Base-by-base conservation (phyloP, 2,329 filamentous ascomycete species). In the Fusarium tanahbumbuense region DNA sequence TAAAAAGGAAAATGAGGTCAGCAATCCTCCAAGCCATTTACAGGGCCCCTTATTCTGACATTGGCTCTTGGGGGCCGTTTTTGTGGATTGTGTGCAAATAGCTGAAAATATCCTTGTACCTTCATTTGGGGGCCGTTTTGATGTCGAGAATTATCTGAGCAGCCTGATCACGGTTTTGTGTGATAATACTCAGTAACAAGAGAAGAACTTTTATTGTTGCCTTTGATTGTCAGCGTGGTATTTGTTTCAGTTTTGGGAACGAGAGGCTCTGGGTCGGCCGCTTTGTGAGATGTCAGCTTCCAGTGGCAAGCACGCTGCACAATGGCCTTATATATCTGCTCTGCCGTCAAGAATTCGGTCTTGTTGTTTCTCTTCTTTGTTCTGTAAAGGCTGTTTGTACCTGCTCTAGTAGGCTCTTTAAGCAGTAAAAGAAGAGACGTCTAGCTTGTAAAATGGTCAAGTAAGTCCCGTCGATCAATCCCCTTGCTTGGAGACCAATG, bases 41-140 rank as follows among this genome's bases (percentile, higher is more conserved):
- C 42, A 48, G 8, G 55, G 28, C 12, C 64, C 0, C 2, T 12
- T 18, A 23, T 28, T 10, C 4, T 16, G 6, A 12, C n/a, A 49
- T 44, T 66, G 61, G 62, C 4, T 8, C 9, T 28, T 13, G n/a
- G 28, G 16, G 13, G 23, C 8, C 9, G 4, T 40, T 28, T 15
- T 15, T 49, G 23, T 48, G 48, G 37, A 20, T 32, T 54, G 23
- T 12, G 9, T 48, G 22, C 9, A 42, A 42, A 8, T 41, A 54
- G 61, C 42, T 66, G 61, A 66, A 34, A n/a, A 4, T 4, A 41
- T 13, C 28, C 55, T 23, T 55, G 42, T 11, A 22, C 8, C 13
- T 16, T 34, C 27, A n/a, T 48, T 49, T 66, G 63, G 63, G 63
- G 63, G 61, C 63, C 4, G 11, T 49, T 13, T 12, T 8, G 18